Base-by-base conservation (phyloP, 2,329 filamentous ascomycete genomes). In the Hypoxylon sp. region DNA sequence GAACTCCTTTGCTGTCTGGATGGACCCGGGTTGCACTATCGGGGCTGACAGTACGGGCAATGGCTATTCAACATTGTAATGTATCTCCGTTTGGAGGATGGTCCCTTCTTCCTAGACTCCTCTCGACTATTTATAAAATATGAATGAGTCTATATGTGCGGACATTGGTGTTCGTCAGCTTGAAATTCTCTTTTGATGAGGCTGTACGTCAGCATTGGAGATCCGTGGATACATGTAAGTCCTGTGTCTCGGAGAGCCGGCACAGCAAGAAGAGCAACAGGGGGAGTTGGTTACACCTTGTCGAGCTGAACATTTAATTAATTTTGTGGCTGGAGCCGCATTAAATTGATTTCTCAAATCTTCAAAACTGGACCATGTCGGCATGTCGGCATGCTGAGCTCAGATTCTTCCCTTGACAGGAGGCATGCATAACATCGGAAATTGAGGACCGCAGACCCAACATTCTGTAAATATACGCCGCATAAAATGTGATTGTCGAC, bases 301-400 rank as follows among this genome's bases (percentile, higher is more conserved):
- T 58, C 56, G 12, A 66, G 66, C 63, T 68, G 66, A 66, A 58
- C 46, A 46, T 65, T 62, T 57, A 12, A 65, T 68, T 62, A 60
- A 60, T 51, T 30, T 51, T 54, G 56, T 67, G 51, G 64, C 48
- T 52, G 30, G 53, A 53, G 61, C 41, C 48, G 55, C 64, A 64
- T 57, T 61, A 53, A 61, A 47, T 27, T 61, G 57, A 61, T 37
- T 53, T 32, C 23, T 27, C 34, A 52, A 61, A 57, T 30, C 55
- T 30, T 19, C 30, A 29, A 41, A 63, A 32, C 54, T 25, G 47
- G 58, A 50, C 39, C 46, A 52, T 47, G 51, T 61, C 66, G 66
- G 66, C 52, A 68, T 32, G 30, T 48, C 65, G 61, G 61, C 61
- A 67, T 59, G 41, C 11, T 30, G 30, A 56, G 39, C 41, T 47